Base-by-base conservation (phyloP, 345 rosid genomes). In the Odontarrhena argentea region DNA sequence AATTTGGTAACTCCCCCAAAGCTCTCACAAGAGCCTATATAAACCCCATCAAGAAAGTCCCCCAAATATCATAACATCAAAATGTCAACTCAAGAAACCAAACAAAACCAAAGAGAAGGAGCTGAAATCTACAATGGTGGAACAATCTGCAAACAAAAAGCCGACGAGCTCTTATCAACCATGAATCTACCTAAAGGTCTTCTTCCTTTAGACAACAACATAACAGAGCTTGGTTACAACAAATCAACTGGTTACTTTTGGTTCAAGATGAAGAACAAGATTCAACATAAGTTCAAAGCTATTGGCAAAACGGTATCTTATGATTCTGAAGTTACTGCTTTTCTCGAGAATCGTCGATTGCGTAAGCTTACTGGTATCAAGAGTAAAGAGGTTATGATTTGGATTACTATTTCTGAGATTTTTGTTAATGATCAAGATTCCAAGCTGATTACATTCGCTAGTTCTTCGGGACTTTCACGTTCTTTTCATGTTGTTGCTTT, bases 351-450 rank as follows among this genome's bases (percentile, higher is more conserved):
- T 0, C 77, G 76, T 28, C 67, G 80, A 68, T 76, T 88, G 85
- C 75, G 81, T 55, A 32, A 47, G 25, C 55, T 84, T 0, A 81
- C 79, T 0, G 95, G 95, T 0, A 78, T 86, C 4, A 86, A 84
- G 49, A 81, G 84, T 61, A 86, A 74, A 71, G 89, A 86, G 82
- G 10, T 84, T 13, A 9, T 88, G 30, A 14, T 85, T 40, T 88
- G 91, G 95, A 74, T 86, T 18, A 38, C 86, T 0, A 73, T 86
- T 1, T 75, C 86, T 13, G 87, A 86, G 43, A 81, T 88, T 10
- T 78, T 2, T 13, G 37, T 84, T 3, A 74, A 81, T 7, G 76
- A 73, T 14, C 56, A 53, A 7, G 73, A 78, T 55, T 40, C 38
- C 2, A 49, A 34, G 7, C 84, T 76, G n/a, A 78, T 88, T 3